Percentiles rank a stretch among this genome's conserved stretches.
Evolutionary conservation across 352 stramenopile species (phyloP).

Genomic region (Globisporangium alternatum): DNA sequence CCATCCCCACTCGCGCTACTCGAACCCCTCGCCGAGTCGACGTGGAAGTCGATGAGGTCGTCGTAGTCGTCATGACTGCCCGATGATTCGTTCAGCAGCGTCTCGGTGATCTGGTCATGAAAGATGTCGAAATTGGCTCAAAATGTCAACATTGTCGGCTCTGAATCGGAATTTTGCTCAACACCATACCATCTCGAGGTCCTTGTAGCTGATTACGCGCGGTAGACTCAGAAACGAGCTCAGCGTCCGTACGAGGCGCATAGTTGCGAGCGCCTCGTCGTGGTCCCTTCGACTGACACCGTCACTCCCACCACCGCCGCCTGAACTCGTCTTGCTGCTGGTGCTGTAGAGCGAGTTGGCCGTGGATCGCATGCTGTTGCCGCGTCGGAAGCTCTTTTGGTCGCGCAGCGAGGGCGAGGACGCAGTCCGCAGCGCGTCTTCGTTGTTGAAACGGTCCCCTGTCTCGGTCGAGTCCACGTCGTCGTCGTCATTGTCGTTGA

Average conservation of each 20-base stretch:
- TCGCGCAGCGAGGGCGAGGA: not conserved
- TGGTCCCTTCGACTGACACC: slow-evolving; percentile 7
- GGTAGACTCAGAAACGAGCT: slow-evolving; percentile 68
- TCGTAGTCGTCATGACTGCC: slow-evolving; percentile 51
- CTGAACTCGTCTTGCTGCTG: slow-evolving; percentile 4
- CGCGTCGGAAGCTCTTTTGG: slow-evolving; percentile 32
- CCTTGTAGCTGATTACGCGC: slow-evolving; percentile 68
- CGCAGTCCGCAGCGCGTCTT: not conserved
- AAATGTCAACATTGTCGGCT: not conserved
- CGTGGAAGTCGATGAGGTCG: slow-evolving; percentile 63
- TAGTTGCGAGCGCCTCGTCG: slow-evolving; percentile 33
- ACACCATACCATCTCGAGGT: slow-evolving; percentile 49
- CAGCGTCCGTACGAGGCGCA: slow-evolving; percentile 54
- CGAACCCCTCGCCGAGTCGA: slow-evolving; percentile 54
- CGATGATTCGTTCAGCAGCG: slow-evolving; percentile 52
- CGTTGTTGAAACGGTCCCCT: slow-evolving; percentile 3
- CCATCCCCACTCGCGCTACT: slow-evolving; percentile 14
- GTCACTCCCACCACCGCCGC: slow-evolving; percentile 3
- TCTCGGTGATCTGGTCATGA: slow-evolving; percentile 58
- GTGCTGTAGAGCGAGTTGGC: not conserved
- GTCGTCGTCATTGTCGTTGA: slow-evolving; percentile 5
- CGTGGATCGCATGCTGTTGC: slow-evolving; percentile 25
- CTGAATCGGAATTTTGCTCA: not conserved
- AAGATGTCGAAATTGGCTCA: not conserved
- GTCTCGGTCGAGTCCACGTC: slow-evolving; percentile 18